Base-by-base conservation (phyloP, 2,329 filamentous ascomycete genomes). In the Phoma sp. region DNA sequence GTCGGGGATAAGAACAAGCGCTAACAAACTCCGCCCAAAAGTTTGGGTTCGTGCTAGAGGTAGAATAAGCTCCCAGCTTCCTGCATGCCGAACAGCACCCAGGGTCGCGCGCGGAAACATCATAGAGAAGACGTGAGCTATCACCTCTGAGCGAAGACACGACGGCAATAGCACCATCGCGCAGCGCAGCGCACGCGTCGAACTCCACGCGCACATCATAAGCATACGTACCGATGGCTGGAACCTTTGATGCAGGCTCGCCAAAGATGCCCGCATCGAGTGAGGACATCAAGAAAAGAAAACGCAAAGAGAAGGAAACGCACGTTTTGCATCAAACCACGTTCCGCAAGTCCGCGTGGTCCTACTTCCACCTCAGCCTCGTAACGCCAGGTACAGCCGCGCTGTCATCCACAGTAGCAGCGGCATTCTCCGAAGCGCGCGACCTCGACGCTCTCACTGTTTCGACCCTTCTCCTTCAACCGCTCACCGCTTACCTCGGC, bases 401-500 rank as follows among this genome's bases (percentile, higher is more conserved):
- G 29, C 43, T 38, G 29, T 47, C 43, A 39, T 37, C 43, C 30
- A 39, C 55, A 23, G 27, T 42, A 47, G 30, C 35, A 18, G 30
- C 25, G n/a, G 22, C 9, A 40, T 11, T 32, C 29, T 58, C 25
- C 10, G 37, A 43, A 22, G 24, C 53, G 23, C 27, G 29, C 32
- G 9, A 47, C 35, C 41, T 90, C 5, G 89, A 92, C 72, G 77
- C 80, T 2, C 75, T 91, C 2, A 86, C 86, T 33, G 79, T 83
- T 14, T 84, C 84, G 30, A 78, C 85, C 0, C 86, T 89, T 66
- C 83, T 89, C 61, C 84, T 82, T 2, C 73, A 82, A 1, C 86
- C 89, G 0, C 77, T 93, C 7, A 79, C 78, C 1, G 83, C 89
- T 57, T 92, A 90, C 64, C 82, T 93, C 1, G 90, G 90, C 18